Evolutionary conservation across 2,329 filamentous ascomycete genomes (phyloP), one percentile per base, ranked within the genome.

Genomic region (Pyrenochaeta sp.): DNA sequence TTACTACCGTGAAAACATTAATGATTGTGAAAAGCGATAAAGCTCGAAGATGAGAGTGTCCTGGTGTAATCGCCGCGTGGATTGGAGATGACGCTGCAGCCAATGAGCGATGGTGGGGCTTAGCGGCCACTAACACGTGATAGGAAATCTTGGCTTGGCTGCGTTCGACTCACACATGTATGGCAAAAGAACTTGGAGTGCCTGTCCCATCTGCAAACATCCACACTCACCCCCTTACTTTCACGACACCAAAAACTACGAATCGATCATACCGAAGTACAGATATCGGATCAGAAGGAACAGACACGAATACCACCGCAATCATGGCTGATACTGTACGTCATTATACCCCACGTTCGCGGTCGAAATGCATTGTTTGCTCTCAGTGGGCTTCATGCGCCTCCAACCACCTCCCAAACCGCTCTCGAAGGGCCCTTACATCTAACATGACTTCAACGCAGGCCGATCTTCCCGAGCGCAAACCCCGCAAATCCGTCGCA

Each of bases 401-500:
- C 49, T 22, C 37, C 43, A 22, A 8, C 19, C 40, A 44, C 50
- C 13, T 7, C 30, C 28, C 8, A 30, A n/a, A 40, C 40, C 46
- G 39, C 44, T 6, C 1, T 19, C 25, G 13, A n/a, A n/a, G 44
- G 10, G 28, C 10, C 22, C 2, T 24, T n/a, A 28, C 25, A 40
- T 30, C 69, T 73, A 76, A 77, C 58, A 65, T 48, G 56, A 55
- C 43, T 12, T 2, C 64, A 61, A 68, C 65, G 52, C 58, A 83
- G 81, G 79, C 81, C 72, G 76, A 79, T 64, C 70, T 78, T 37
- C 67, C 77, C 59, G 85, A 89, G 72, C 85, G 86, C 76, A 93
- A 91, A 80, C 88, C 90, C 74, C 91, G 93, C 82, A 97, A 98
- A 83, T 96, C 92, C 46, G 94, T 98, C 74, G 90, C 93, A 66